These are phyloP conservation scores for Trichomonas vaginalis DNA, from an alignment of 208 protist genomes.

Conservation along the genomic window DNA sequence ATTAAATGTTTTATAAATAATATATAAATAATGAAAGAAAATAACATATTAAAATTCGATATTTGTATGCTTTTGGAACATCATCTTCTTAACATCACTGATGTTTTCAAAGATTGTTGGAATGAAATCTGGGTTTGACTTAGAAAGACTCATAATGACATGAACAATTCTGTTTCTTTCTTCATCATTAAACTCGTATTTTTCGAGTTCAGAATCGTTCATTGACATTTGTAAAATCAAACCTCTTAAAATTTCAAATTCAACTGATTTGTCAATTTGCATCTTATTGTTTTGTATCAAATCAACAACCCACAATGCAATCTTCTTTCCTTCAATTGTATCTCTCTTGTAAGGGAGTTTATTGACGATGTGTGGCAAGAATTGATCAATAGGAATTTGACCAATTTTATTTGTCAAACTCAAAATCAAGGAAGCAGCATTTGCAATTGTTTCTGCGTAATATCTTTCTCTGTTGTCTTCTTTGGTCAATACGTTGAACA, in stretches of 20 bases:
- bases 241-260: neutral
- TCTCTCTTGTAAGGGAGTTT: neutral
- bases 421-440: neutral
- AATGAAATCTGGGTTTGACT: neutral
- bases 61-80: neutral
- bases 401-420: neutral
- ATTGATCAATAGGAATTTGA: neutral
- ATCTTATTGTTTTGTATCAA: neutral
- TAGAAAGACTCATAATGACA: neutral
- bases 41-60: too few species aligned
- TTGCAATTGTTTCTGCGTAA: neutral
- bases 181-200: neutral
- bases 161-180: neutral
- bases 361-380: neutral
- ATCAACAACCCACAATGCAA: too few species aligned
- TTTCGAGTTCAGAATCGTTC: neutral
- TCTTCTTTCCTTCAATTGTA: neutral
- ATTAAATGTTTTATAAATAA: neutral
- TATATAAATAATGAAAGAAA: too few species aligned
- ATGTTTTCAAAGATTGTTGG: neutral
- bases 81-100: neutral
- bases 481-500: neutral
- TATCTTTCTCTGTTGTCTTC: neutral
- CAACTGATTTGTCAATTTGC: neutral
- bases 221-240: neutral